Evolutionary conservation across 768 basidiomycete genomes (phyloP).

Genomic region (Leucogyrophana mollusca): DNA sequence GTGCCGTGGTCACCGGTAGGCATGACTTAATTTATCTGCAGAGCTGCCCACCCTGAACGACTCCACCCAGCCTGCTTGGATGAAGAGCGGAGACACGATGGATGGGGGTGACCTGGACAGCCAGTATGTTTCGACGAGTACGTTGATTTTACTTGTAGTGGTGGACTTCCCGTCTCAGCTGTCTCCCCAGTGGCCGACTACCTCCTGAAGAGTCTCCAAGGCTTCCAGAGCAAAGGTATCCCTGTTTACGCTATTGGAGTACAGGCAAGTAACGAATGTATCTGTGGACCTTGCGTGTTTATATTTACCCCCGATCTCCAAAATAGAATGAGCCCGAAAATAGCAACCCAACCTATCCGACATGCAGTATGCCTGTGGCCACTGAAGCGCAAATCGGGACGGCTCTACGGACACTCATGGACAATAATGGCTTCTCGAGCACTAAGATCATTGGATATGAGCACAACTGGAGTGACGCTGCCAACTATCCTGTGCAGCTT

Average conservation of each 20-base stretch:
- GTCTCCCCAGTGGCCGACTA: constrained; percentile 60
- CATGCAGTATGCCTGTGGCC: constrained; percentile 51
- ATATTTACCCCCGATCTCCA: background rate
- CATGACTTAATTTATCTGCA: background rate
- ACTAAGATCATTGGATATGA: constrained; percentile 69
- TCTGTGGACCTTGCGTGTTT: background rate
- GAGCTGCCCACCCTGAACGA: background rate
- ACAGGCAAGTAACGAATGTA: constrained; percentile 37
- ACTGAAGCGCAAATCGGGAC: constrained; percentile 60
- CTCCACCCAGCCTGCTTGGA: constrained; percentile 65
- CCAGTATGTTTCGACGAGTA: constrained; percentile 47
- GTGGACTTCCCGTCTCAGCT: constrained; percentile 1
- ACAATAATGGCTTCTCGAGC: constrained; percentile 56
- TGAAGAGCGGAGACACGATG: constrained; percentile 70
- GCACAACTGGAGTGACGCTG: constrained; percentile 75
- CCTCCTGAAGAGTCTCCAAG: constrained; percentile 70
- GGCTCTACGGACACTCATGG: constrained; percentile 54
- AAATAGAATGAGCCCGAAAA: constrained; percentile 53
- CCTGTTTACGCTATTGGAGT: constrained; percentile 61
- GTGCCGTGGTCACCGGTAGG: constrained; percentile 76
- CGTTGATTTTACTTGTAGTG: constrained; percentile 17
- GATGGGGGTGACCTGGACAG: constrained; percentile 60
- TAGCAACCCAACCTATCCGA: constrained; percentile 68
- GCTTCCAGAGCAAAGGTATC: constrained; percentile 61
- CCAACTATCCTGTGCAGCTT: constrained; percentile 57